phyloP scores from a whole-genome alignment of 2,329 filamentous ascomycete genomes.

The Achaetomium macrosporum region DNA sequence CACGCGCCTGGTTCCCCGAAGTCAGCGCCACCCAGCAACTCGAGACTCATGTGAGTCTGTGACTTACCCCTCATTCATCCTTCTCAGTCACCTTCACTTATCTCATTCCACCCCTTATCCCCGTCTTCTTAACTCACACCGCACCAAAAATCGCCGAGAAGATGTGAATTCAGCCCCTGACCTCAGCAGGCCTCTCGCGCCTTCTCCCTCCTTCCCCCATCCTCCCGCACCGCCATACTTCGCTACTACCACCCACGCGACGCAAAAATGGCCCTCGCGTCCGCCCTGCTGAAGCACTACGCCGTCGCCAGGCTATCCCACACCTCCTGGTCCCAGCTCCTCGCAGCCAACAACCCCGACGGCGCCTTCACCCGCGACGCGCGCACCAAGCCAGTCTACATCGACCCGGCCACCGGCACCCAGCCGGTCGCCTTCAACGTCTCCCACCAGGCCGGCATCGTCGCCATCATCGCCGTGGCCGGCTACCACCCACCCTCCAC shows the following conservation, averaged over 20 bases:
- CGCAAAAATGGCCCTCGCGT: slow-evolving; percentile 68
- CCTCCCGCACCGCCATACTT: slow-evolving; percentile 53
- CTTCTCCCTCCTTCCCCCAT: slow-evolving; percentile 44
- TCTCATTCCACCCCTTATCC: background rate
- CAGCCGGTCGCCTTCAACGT: slow-evolving; percentile 64
- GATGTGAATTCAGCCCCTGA: background rate
- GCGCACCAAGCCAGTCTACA: slow-evolving; percentile 49
- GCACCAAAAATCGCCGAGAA: background rate
- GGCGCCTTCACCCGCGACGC: slow-evolving; percentile 46
- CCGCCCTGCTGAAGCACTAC: slow-evolving; percentile 67
- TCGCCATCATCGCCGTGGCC: slow-evolving; percentile 55
- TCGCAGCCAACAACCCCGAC: background rate
- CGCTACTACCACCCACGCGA: slow-evolving; percentile 63
- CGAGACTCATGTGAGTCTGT: slow-evolving; percentile 37
- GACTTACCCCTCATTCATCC: background rate
- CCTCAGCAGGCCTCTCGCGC: slow-evolving; percentile 45
- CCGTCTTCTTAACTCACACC: background rate
- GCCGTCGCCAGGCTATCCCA: slow-evolving; percentile 54
- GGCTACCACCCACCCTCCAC: slow-evolving; percentile 27
- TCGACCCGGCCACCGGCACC: slow-evolving; percentile 41
- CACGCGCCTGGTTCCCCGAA: slow-evolving; percentile 51
- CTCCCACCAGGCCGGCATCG: slow-evolving; percentile 71
- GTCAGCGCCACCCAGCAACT: slow-evolving; percentile 45
- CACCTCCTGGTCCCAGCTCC: background rate
- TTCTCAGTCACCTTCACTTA: background rate